phyloP scores from a whole-genome alignment of 441 rosid genomes.

The Adansonia grandidieri region DNA sequence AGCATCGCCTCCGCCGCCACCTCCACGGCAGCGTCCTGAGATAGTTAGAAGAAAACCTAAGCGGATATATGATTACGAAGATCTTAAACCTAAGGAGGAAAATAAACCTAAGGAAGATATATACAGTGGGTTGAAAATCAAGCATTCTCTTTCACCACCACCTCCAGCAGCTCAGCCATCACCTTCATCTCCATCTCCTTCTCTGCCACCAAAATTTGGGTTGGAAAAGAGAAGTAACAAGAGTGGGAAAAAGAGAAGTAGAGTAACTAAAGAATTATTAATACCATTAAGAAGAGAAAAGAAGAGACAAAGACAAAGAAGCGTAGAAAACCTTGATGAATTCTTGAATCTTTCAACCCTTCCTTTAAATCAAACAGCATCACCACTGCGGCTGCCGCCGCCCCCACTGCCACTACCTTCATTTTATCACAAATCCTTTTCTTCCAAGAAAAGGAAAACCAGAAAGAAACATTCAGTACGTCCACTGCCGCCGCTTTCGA shows the following conservation, averaged over 20 bases:
- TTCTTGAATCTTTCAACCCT: conserved; percentile 47
- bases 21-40: conserved; percentile 36
- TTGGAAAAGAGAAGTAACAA: conserved; percentile 31
- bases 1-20: conserved; percentile 28
- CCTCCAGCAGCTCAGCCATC: conserved; percentile 1
- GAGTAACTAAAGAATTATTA: conserved; percentile 59
- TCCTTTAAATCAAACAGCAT: conserved; percentile 31
- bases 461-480: conserved; percentile 30
- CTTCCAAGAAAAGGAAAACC: conserved; percentile 33
- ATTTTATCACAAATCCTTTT: conserved; percentile 25
- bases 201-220: conserved; percentile 35
- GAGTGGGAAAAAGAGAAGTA: conserved; percentile 58
- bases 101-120: conserved; percentile 21
- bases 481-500: conserved; percentile 16
- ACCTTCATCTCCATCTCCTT: conserved; percentile 27
- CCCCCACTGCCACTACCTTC: conserved; percentile 39
- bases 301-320: conserved; percentile 74
- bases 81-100: conserved; percentile 26
- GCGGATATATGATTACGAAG: conserved; percentile 46
- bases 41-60: conserved; percentile 49
- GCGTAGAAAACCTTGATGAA: conserved; percentile 75
- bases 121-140: neutral
- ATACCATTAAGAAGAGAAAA: conserved; percentile 52
- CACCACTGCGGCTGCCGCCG: conserved; percentile 29
- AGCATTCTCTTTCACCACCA: neutral